Percentiles rank a stretch among this genome's conserved stretches.
Evolutionary conservation across 768 basidiomycete genomes (phyloP).

Genomic region (Boletus insuetus): DNA sequence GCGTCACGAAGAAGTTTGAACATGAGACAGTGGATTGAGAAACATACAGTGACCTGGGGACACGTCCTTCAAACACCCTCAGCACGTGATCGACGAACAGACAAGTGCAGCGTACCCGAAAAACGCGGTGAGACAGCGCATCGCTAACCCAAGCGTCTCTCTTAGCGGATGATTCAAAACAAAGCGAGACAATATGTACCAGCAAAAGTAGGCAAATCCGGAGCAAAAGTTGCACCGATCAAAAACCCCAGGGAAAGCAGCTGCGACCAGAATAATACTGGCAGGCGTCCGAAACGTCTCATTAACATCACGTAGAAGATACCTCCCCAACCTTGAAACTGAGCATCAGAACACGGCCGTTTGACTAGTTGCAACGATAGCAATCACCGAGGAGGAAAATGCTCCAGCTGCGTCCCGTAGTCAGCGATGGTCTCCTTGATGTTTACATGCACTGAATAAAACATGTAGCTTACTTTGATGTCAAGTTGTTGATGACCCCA

Average conservation of each 20-base stretch:
- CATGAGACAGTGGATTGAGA: background rate
- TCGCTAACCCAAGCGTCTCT: conserved; percentile 14
- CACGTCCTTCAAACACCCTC: conserved; percentile 37
- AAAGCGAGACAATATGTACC: conserved; percentile 25
- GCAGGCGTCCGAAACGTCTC: conserved; percentile 30
- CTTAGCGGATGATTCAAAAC: background rate
- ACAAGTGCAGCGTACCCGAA: conserved; percentile 23
- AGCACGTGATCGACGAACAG: background rate
- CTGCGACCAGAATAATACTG: conserved; percentile 33
- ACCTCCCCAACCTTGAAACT: conserved; percentile 29
- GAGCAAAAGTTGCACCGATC: conserved; percentile 51
- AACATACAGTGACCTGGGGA: conserved; percentile 46
- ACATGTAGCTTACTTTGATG: conserved; percentile 35
- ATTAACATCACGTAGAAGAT: conserved; percentile 30
- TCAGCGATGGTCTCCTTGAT: background rate
- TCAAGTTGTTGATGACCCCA: conserved; percentile 48
- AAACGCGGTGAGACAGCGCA: conserved; percentile 33
- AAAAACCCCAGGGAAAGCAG: conserved; percentile 46
- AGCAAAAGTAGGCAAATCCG: conserved; percentile 45
- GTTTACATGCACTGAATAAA: background rate
- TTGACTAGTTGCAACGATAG: background rate
- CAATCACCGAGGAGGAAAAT: conserved; percentile 44
- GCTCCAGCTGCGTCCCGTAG: conserved; percentile 36
- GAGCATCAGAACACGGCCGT: conserved; percentile 2
- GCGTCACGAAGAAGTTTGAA: background rate